Conservation (phyloP, 1,284 basidiomycete genomes). For the Spongispora temasekensis region DNA sequence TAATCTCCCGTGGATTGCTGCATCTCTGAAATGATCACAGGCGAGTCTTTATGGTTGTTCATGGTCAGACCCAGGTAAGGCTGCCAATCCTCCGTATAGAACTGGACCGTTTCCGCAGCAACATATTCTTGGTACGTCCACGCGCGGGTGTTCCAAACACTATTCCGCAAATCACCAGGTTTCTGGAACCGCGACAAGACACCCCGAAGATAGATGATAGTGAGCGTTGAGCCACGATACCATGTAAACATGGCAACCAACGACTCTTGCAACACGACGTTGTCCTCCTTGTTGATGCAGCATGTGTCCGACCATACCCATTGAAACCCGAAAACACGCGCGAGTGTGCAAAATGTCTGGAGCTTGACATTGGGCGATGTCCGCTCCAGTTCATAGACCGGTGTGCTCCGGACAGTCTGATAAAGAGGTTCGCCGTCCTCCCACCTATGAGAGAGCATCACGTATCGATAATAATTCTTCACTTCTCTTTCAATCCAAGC, state of each 20-base stretch:
- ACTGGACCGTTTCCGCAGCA: conserved; percentile 2
- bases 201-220: conserved; percentile 4
- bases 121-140: conserved; percentile 19
- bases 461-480: conserved; percentile 14
- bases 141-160: conserved; percentile 5
- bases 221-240: conserved; percentile 13
- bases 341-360: conserved; percentile 6
- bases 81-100: conserved; percentile 17
- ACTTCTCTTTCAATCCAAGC: conserved; percentile 11
- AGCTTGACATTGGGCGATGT: conserved; percentile 4
- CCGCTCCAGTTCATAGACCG: conserved; percentile 4
- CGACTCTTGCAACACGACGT: conserved; percentile 8
- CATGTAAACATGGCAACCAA: conserved; percentile 17
- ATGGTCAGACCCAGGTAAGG: conserved; percentile 12
- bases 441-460: conserved; percentile 20
- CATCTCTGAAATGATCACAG: conserved; percentile 8
- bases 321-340: background rate
- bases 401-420: conserved; percentile 2
- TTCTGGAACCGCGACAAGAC: background rate
- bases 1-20: background rate
- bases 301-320: conserved; percentile 21
- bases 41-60: conserved; percentile 13
- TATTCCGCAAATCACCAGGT: background rate
- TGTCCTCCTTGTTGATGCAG: conserved; percentile 7
- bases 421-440: conserved; percentile 8